Percentiles rank a stretch among this genome's conserved stretches.
Evolutionary conservation across 768 basidiomycete genomes (phyloP).

Genomic region (Podaxis sp.): DNA sequence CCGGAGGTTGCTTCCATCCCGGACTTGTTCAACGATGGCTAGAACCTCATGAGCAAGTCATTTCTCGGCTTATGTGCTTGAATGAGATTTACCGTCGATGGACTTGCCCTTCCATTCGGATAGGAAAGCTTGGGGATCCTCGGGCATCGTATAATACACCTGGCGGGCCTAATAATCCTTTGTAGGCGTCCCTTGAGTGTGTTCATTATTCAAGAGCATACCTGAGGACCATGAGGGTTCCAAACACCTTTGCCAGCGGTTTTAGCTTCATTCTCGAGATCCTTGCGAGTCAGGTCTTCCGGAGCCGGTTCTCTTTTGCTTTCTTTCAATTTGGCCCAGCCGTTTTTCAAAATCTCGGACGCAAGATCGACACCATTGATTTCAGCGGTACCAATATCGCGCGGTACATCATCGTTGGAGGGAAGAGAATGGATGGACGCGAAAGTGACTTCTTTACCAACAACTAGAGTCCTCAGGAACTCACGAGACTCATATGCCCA

Average conservation of each 20-base stretch:
- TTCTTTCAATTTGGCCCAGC: slow-evolving; percentile 95
- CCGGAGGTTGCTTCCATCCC: slow-evolving; percentile 89
- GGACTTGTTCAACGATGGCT: slow-evolving; percentile 93
- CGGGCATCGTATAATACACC: slow-evolving; percentile 86
- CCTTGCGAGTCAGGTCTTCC: slow-evolving; percentile 68
- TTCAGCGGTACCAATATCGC: slow-evolving; percentile 79
- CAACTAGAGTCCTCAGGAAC: slow-evolving; percentile 78
- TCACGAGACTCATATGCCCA: slow-evolving; percentile 95
- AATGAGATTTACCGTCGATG: slow-evolving; percentile 66
- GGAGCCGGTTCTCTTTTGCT: slow-evolving; percentile 79
- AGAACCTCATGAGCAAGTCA: slow-evolving; percentile 6
- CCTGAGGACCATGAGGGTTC: slow-evolving; percentile 80
- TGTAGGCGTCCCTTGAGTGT: slow-evolving; percentile 2
- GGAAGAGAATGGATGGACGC: slow-evolving; percentile 78
- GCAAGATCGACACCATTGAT: slow-evolving; percentile 71
- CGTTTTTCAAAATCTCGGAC: slow-evolving; percentile 75
- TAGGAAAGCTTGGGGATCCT: slow-evolving; percentile 86
- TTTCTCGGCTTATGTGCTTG: neutral
- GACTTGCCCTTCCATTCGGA: slow-evolving; percentile 89
- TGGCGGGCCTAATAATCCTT: slow-evolving; percentile 51
- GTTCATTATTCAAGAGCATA: slow-evolving; percentile 21
- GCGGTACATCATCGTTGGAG: slow-evolving; percentile 68
- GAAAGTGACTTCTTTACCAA: slow-evolving; percentile 91
- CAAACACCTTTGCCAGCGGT: slow-evolving; percentile 77
- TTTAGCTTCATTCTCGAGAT: slow-evolving; percentile 76